A percentile compares a stretch with the other conserved stretches of the same genome.
phyloP scores from a whole-genome alignment of 2,329 filamentous ascomycete species.

The Epichloe baconii region DNA sequence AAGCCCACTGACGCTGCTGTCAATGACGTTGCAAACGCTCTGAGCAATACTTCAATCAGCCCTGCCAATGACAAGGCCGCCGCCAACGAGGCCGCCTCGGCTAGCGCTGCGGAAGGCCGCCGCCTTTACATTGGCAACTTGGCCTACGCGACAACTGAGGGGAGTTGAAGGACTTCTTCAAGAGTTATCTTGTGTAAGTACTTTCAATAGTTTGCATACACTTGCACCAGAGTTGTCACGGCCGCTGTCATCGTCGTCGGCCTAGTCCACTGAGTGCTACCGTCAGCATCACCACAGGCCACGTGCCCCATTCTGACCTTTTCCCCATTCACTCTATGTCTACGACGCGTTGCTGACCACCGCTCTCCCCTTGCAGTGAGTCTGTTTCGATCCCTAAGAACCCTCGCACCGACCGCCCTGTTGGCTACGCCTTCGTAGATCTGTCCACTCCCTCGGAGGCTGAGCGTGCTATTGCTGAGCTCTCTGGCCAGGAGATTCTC shows the following conservation, averaged over 20 bases:
- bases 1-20: slow-evolving; percentile 53
- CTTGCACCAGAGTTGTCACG: neutral
- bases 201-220: neutral
- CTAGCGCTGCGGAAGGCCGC: slow-evolving; percentile 96
- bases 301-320: neutral
- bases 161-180: slow-evolving; percentile 99
- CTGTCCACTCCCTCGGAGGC: slow-evolving; percentile 91
- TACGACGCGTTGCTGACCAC: neutral
- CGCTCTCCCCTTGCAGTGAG: slow-evolving; percentile 49
- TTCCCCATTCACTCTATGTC: neutral
- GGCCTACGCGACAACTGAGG: slow-evolving; percentile 99
- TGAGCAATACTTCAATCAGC: slow-evolving; percentile 58
- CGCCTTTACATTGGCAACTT: slow-evolving; percentile 99
- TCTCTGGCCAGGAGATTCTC: slow-evolving; percentile 94
- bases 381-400: slow-evolving; percentile 99
- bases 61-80: slow-evolving; percentile 42
- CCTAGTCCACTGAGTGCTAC: neutral
- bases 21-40: slow-evolving; percentile 63
- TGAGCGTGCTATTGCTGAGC: slow-evolving; percentile 85
- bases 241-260: neutral
- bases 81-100: slow-evolving; percentile 81
- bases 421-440: slow-evolving; percentile 98
- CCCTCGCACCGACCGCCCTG: slow-evolving; percentile 93
- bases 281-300: neutral
- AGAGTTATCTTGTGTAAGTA: slow-evolving; percentile 98